Base-by-base conservation (phyloP, 1,284 basidiomycete species). In the Phellinidium pouzarii region DNA sequence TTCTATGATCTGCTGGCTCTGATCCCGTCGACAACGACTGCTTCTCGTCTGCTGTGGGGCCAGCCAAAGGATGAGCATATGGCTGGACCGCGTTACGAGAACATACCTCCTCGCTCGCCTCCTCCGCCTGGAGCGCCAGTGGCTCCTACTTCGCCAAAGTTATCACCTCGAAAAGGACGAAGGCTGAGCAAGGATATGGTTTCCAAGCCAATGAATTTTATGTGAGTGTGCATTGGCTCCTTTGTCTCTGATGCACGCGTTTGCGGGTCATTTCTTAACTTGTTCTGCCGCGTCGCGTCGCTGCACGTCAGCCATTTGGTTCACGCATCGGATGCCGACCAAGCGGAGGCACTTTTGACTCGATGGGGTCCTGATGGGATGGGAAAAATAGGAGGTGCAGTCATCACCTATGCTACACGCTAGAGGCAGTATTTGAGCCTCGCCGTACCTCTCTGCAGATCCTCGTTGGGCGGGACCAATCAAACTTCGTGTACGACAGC, bases 241-340 rank as follows among this genome's bases (percentile, higher is more conserved):
- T 29, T 43, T 31, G 37, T 25, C 43, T 27, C 19, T 44, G 20
- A 42, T 25, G 19, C 48, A 45, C 36, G 50, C 50, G 29, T 49
- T 37, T 41, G 47, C 37, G 27, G 6, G 29, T 29, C 45, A 20
- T 34, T 26, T 53, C 52, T 40, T 44, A 52, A 47, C 26, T 56
- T 14, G 20, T 27, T 5, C 52, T 23, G 42, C 59, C 41, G 50
- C 34, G 48, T 53, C 42, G 48, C 23, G 23, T 48, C 11, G 49
- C 40, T 41, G 47, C 58, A 50, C 56, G 51, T 31, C 62, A 94
- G 92, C 48, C 94, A 97, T 68, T 78, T 95, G 56, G 85, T 94
- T 20, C 94, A 97, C 70, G 92, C 94, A 17, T 94, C 91, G 53
- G 91, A 95, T 68, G 90, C 84, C 20, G 91, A 93, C 69, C 91